phyloP scores from a whole-genome alignment of 805 yeast species.

The Grigorovia yakushimaensis region DNA sequence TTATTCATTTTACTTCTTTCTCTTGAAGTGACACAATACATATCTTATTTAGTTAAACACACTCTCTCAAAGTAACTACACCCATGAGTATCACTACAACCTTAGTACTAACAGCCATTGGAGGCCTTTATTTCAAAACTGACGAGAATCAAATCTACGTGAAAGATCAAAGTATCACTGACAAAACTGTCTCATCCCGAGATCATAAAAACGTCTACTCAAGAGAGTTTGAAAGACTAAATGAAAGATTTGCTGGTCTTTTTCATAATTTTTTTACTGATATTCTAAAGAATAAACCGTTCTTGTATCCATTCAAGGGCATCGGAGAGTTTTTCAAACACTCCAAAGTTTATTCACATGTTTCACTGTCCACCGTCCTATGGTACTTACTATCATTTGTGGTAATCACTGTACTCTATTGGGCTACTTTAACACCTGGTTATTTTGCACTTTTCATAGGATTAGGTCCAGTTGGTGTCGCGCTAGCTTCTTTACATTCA shows the following conservation, averaged over 20 bases:
- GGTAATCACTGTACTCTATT: conserved; percentile 17
- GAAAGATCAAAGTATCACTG: conserved; percentile 11
- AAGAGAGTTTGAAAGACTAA: conserved; percentile 7
- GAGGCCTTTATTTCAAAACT: conserved; percentile 21
- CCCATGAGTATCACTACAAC: conserved; percentile 27
- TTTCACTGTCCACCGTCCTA: conserved; percentile 6
- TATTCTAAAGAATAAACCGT: conserved; percentile 15
- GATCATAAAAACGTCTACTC: conserved; percentile 10
- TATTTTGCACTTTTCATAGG: conserved; percentile 20
- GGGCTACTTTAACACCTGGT: conserved; percentile 25
- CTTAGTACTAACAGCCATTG: conserved; percentile 22
- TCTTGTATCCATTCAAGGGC: conserved; percentile 20
- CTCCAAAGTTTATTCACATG: conserved; percentile 9
- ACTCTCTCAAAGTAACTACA: neutral
- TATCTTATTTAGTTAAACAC: too few relatives aligned
- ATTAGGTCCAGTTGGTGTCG: conserved; percentile 24
- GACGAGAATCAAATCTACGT: conserved; percentile 18
- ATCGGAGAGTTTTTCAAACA: conserved; percentile 11
- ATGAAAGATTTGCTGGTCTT: conserved; percentile 6
- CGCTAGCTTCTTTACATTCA: conserved; percentile 22
- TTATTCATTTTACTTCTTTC: too few relatives aligned
- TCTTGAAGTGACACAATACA: too few relatives aligned
- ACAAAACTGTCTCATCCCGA: conserved; percentile 5
- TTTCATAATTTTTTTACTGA: conserved; percentile 17
- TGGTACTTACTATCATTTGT: conserved; percentile 15